Conservation (phyloP, 257 asterid species). For the Solanum sparsipilum region DNA sequence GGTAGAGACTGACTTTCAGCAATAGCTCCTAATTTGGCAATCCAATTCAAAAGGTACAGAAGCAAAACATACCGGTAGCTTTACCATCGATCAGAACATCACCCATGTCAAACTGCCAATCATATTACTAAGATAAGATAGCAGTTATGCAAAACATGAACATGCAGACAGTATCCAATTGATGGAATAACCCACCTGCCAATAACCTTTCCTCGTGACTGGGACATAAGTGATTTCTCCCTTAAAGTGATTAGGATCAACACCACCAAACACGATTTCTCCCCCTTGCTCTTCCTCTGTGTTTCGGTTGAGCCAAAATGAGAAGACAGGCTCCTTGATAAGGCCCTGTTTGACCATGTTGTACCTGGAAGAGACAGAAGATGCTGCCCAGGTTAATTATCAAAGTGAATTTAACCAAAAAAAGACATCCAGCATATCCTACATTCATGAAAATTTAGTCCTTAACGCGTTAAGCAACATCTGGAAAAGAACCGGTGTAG, state of each 20-base stretch:
- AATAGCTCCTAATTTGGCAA: neutral
- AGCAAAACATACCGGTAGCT: constrained; percentile 61
- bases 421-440: neutral
- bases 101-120: constrained; percentile 82
- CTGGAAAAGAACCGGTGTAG: neutral
- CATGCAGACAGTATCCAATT: neutral
- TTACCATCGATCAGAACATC: constrained; percentile 78
- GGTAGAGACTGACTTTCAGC: neutral
- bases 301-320: constrained; percentile 94
- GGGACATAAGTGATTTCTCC: constrained; percentile 84
- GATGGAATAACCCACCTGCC: constrained; percentile 65
- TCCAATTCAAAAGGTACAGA: neutral
- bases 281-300: constrained; percentile 73
- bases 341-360: constrained; percentile 93
- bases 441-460: neutral
- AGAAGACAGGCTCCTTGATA: constrained; percentile 74
- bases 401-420: neutral
- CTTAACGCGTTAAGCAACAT: neutral
- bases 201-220: constrained; percentile 78
- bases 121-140: constrained; percentile 1
- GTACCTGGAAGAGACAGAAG: constrained; percentile 39
- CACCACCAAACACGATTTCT: constrained; percentile 90
- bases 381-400: neutral
- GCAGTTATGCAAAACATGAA: neutral
- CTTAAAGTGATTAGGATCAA: constrained; percentile 74